Conservation (phyloP, 768 basidiomycete genomes). For the Clavulina sp. region DNA sequence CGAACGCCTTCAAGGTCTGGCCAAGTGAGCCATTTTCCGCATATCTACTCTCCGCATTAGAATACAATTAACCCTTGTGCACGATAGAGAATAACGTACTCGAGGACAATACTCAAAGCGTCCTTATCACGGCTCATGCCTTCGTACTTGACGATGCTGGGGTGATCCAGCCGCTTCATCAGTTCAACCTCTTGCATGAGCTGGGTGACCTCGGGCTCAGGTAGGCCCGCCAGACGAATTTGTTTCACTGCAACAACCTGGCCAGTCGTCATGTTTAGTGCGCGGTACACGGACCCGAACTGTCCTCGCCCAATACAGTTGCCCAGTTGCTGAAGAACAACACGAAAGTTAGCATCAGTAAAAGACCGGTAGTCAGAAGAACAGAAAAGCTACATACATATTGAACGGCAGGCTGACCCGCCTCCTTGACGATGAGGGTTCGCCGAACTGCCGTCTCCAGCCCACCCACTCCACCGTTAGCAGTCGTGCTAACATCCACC, state of each 20-base stretch:
- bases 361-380: conserved; percentile 2
- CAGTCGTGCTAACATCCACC: conserved; percentile 30
- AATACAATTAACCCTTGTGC: not conserved
- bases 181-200: conserved; percentile 91
- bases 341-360: not conserved
- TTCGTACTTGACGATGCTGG: conserved; percentile 94
- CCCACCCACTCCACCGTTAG: conserved; percentile 22
- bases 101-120: conserved; percentile 80
- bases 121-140: conserved; percentile 84
- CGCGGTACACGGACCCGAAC: conserved; percentile 90
- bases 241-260: conserved; percentile 99
- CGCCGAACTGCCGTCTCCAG: conserved; percentile 40
- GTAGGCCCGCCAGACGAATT: conserved; percentile 75
- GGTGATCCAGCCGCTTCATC: conserved; percentile 78
- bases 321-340: conserved; percentile 79
- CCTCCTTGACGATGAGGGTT: conserved; percentile 61
- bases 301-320: conserved; percentile 95
- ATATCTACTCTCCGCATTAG: conserved; percentile 34
- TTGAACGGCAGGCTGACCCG: conserved; percentile 60
- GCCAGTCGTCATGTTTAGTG: conserved; percentile 82
- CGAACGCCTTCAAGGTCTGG: conserved; percentile 84
- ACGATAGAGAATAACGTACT: conserved; percentile 36
- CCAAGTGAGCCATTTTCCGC: conserved; percentile 93
- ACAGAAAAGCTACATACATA: conserved; percentile 40
- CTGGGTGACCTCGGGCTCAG: conserved; percentile 77